Evolutionary conservation across 495 filamentous ascomycete genomes (phyloP).

Genomic region (Chaetomidium leptoderma): DNA sequence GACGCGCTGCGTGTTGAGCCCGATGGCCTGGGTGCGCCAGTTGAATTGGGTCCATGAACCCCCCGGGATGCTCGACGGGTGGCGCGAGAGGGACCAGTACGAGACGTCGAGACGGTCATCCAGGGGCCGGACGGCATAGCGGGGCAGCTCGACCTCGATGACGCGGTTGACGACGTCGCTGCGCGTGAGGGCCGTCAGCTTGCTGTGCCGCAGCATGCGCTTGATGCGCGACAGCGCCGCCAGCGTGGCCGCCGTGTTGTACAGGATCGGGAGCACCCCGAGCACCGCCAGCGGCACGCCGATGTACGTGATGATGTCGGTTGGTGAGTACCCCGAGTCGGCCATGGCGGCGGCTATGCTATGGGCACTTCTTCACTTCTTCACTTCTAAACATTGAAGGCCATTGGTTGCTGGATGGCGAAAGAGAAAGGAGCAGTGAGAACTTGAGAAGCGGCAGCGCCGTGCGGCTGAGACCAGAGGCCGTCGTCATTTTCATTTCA

Average conservation of each 20-base stretch:
- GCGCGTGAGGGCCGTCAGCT: conserved; percentile 53
- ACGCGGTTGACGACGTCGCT: conserved; percentile 59
- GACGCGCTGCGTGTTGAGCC: conserved; percentile 54
- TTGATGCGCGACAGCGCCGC: conserved; percentile 54
- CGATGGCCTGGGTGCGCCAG: conserved; percentile 58
- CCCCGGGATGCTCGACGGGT: conserved; percentile 50
- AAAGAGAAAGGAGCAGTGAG: too few species aligned
- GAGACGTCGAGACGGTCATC: conserved; percentile 49
- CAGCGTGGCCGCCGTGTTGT: conserved; percentile 53
- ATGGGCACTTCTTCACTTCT: too few species aligned
- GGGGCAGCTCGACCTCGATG: conserved; percentile 62
- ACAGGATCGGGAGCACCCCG: conserved; percentile 64
- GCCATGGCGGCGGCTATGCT: conserved; percentile 11
- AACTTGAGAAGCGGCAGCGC: too few species aligned
- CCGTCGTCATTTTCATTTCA: too few species aligned
- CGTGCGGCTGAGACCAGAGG: too few species aligned
- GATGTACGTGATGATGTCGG: conserved; percentile 50
- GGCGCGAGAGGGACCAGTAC: conserved; percentile 52
- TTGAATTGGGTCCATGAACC: conserved; percentile 62
- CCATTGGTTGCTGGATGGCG: too few species aligned
- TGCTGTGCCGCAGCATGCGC: conserved; percentile 50
- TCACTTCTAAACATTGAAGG: too few species aligned
- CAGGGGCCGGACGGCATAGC: conserved; percentile 57
- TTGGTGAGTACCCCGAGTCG: conserved; percentile 23
- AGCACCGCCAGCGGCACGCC: conserved; percentile 62